Percentiles rank a stretch among this genome's conserved stretches.
Conservation (phyloP, 768 basidiomycete genomes). For the Leucogyrophana mollusca region DNA sequence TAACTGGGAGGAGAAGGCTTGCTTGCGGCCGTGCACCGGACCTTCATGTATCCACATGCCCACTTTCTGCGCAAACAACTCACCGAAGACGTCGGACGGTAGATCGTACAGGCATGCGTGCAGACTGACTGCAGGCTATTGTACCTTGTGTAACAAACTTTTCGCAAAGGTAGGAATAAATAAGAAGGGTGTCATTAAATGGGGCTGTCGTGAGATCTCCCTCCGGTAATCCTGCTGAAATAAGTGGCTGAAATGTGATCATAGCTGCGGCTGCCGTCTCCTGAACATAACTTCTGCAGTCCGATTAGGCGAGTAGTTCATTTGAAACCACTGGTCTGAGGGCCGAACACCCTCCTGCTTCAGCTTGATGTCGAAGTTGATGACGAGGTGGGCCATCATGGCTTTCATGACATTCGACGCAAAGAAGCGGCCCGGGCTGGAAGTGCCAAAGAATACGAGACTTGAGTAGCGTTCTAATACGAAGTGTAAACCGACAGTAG, state of each 20-base stretch:
- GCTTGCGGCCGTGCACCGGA: no score
- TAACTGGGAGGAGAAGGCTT: no score
- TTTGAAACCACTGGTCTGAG: conserved; percentile 30
- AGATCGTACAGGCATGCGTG: no score
- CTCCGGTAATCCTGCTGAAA: conserved; percentile 8
- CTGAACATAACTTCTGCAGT: conserved; percentile 37
- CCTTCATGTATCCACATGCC: no score
- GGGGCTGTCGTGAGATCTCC: conserved; percentile 7
- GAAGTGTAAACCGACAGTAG: no score
- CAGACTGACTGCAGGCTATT: no score
- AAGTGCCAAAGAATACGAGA: no score
- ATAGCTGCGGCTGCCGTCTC: conserved; percentile 19
- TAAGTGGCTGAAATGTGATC: conserved; percentile 4
- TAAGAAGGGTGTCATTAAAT: conserved; percentile 9
- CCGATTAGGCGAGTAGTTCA: conserved; percentile 36
- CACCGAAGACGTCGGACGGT: no score
- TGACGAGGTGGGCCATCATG: conserved; percentile 38
- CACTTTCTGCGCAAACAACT: no score
- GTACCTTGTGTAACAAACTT: no score
- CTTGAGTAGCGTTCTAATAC: no score
- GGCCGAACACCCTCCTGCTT: conserved; percentile 34
- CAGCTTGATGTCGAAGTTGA: conserved; percentile 39
- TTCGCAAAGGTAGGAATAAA: conserved; percentile 1
- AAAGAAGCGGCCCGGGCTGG: conserved; percentile 44
- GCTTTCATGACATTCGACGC: conserved; percentile 38